Conservation (phyloP, 306 rosid genomes). For the Quercus suber region DNA sequence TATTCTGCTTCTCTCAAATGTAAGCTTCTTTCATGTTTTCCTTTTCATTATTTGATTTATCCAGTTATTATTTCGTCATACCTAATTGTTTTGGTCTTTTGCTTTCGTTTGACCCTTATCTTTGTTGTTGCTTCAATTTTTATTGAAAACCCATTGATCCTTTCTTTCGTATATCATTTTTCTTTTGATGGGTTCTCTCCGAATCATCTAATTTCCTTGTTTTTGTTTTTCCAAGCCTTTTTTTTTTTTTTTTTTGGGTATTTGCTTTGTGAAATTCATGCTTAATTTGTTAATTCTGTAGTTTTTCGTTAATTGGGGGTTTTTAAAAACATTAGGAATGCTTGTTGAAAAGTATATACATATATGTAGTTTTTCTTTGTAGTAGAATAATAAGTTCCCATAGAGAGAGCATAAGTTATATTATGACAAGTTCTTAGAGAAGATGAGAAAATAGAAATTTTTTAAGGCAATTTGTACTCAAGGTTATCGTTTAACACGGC, state of each 20-base stretch:
- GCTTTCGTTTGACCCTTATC: background rate
- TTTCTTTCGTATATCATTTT: background rate
- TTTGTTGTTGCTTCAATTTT: background rate
- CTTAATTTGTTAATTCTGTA: background rate
- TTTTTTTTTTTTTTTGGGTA: background rate
- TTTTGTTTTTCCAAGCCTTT: background rate
- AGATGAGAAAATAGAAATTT: background rate
- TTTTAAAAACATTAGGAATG: background rate
- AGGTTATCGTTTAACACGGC: background rate
- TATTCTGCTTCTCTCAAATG: conserved; percentile 91
- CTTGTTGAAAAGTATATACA: background rate
- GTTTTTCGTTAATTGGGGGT: background rate
- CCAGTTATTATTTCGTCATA: background rate
- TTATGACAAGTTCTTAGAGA: background rate
- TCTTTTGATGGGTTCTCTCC: background rate
- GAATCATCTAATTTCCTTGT: background rate
- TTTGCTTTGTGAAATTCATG: background rate
- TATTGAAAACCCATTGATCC: background rate
- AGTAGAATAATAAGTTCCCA: background rate
- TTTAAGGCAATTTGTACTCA: background rate
- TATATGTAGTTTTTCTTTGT: background rate
- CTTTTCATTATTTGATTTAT: background rate
- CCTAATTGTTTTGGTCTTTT: background rate
- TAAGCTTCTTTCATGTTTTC: conserved; percentile 5
- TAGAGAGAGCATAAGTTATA: background rate